phyloP scores from a whole-genome alignment of 78 protist genomes.

The Dictyostelium discoideum region dicty_2.7 NC_007090.3:5077001-5077500 shows the following conservation, averaged over 20 bases:
- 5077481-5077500: no score
- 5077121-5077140: no score
- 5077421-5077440: no score
- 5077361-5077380: no score
- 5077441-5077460: no score
- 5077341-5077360: no score
- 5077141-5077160: neutral
- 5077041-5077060: neutral
- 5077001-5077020: neutral
- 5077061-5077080: neutral
- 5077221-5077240: neutral
- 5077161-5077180: neutral
- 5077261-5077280: neutral
- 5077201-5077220: neutral
- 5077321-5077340: no score
- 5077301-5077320: neutral
- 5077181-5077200: neutral
- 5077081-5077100: neutral
- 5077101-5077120: neutral
- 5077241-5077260: neutral
- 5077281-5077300: neutral
- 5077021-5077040: neutral
- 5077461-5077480: no score
- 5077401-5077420: no score
- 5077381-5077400: no score